Evolutionary conservation across 2,329 filamentous ascomycete genomes (phyloP), one percentile per base, ranked within the genome.

Genomic region (Sclerotinia spermophila): DNA sequence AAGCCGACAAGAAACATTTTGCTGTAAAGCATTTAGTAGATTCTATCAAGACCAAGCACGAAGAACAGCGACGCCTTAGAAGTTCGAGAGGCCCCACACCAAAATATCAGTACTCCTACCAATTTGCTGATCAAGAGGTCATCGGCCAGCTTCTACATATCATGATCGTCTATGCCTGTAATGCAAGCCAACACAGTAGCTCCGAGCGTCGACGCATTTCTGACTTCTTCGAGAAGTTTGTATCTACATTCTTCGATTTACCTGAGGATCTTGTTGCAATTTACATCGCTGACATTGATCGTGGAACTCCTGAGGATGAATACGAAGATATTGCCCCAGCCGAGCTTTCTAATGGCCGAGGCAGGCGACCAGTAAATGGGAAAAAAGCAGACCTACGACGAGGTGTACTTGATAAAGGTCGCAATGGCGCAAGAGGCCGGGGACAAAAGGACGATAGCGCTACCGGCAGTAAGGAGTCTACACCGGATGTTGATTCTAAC

Each of bases 1-100:
- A 90, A 73, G 90, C 87, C 51, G 96, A 99, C 82, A 98, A 98
- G 86, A 91, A 94, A 75, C 91, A 93, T 75, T 92, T 97, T 72
- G 92, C 95, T 65, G 90, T 91, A 5, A 98, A 98, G 82, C 92
- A 95, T 71, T 88, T 99, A 17, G 90, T 96, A 45, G 92, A 94
- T 76, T 90, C 96, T 72, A 94, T 98, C 79, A 94, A 96, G 81
- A 94, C 93, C 65, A 96, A 94, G 80, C 92, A 95, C 75, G 94
- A 98, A 79, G 94, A 97, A 81, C 92, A 95, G 79, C 90, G 92
- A 78, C 92, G 92, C 67, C 84, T 90, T 75, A 88, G 90, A 72
- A 87, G 86, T 74, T 85, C 88, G 80, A 88, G 86, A 78, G 84
- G 84, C 75, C 87, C 87, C 72, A 84, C 87, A 8, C 85, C 88